Evolutionary conservation across 2,329 filamentous ascomycete species (phyloP).

Genomic region (Penicillium sp.): DNA sequence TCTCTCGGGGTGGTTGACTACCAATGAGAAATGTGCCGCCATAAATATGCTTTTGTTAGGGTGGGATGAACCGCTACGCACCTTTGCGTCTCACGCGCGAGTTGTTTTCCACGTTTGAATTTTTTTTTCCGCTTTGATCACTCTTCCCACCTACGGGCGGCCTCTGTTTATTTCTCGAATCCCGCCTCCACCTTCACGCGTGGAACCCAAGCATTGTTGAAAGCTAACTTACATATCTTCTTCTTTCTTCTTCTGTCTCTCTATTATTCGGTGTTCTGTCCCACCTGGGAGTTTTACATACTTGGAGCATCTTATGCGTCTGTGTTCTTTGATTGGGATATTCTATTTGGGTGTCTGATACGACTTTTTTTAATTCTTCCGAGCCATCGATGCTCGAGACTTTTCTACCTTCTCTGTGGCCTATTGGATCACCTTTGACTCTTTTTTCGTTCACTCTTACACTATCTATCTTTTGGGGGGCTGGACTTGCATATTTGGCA

Average conservation of each 20-base stretch:
- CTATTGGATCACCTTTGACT: background rate
- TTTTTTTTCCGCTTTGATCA: slow-evolving; percentile 9
- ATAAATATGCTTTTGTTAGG: slow-evolving; percentile 28
- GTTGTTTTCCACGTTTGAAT: slow-evolving; percentile 7
- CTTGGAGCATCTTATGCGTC: slow-evolving; percentile 31
- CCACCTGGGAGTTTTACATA: slow-evolving; percentile 28
- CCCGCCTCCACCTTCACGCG: slow-evolving; percentile 17
- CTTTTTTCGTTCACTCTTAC: slow-evolving; percentile 14
- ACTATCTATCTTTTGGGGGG: slow-evolving; percentile 11
- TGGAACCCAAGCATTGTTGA: slow-evolving; percentile 24
- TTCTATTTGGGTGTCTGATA: slow-evolving; percentile 29
- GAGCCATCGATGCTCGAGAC: slow-evolving; percentile 18
- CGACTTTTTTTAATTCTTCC: slow-evolving; percentile 29
- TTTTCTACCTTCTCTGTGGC: slow-evolving; percentile 16
- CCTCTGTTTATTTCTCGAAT: slow-evolving; percentile 18
- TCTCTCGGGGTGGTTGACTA: slow-evolving; percentile 15
- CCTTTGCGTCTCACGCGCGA: slow-evolving; percentile 12
- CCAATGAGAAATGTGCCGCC: slow-evolving; percentile 33
- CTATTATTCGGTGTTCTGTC: slow-evolving; percentile 26
- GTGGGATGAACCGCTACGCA: slow-evolving; percentile 27
- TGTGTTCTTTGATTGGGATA: slow-evolving; percentile 32
- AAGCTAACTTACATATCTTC: slow-evolving; percentile 21
- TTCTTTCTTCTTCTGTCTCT: slow-evolving; percentile 25
- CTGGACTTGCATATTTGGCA: slow-evolving; percentile 36
- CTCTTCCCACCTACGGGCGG: slow-evolving; percentile 8